Percentiles rank a stretch among this genome's conserved stretches.
These are phyloP conservation scores for Spencermartinsiella ligniputridi DNA, from an alignment of 1,139 yeast species.

Conservation along the genomic window DNA sequence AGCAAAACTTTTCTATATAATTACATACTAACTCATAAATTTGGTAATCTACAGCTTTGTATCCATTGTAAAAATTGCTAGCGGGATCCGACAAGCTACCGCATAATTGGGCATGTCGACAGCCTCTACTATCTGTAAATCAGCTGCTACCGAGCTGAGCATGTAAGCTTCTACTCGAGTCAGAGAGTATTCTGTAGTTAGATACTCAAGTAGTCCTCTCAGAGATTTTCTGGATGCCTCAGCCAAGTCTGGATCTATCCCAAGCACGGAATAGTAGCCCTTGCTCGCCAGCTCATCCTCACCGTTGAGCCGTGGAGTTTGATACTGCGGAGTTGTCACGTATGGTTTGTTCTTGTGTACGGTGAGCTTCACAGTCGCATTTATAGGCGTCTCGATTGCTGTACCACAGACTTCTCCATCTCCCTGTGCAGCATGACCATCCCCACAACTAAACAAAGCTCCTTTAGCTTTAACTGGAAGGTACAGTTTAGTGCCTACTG, in stretches of 20 bases:
- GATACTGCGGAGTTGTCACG: slow-evolving; percentile 13
- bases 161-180: slow-evolving; percentile 15
- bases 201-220: slow-evolving; percentile 11
- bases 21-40: too few species aligned
- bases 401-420: slow-evolving; percentile 18
- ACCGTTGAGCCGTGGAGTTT: not conserved
- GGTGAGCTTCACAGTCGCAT: slow-evolving; percentile 13
- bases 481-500: slow-evolving; percentile 13
- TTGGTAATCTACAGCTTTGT: too few species aligned
- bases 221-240: slow-evolving; percentile 15
- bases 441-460: slow-evolving; percentile 17
- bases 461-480: slow-evolving; percentile 16
- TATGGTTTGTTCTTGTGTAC: slow-evolving; percentile 11
- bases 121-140: slow-evolving; percentile 15
- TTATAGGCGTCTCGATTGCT: slow-evolving; percentile 15
- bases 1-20: too few species aligned
- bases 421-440: slow-evolving; percentile 18
- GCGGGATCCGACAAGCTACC: slow-evolving; percentile 13
- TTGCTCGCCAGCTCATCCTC: slow-evolving; percentile 7
- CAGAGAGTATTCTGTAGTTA: slow-evolving; percentile 7
- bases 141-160: slow-evolving; percentile 16
- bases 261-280: slow-evolving; percentile 14
- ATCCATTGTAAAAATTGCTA: slow-evolving; percentile 9
- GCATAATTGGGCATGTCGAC: slow-evolving; percentile 18
- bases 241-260: slow-evolving; percentile 13